phyloP scores from a whole-genome alignment of 2,329 filamentous ascomycete species.

The Amesomyces nigricolor region DNA sequence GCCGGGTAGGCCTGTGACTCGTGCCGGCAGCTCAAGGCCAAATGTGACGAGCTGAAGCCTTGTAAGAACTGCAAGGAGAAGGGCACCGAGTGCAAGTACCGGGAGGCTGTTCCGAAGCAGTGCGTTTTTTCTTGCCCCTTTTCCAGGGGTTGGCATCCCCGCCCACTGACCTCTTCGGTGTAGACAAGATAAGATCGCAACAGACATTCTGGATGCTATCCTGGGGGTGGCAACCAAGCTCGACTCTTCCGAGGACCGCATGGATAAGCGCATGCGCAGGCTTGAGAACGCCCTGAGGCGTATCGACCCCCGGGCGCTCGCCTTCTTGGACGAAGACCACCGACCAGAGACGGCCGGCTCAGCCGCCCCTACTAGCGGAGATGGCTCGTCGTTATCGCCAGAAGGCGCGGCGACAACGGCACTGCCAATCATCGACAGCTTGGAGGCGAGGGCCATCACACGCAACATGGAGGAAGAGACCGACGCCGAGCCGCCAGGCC shows the following conservation, averaged over 20 bases:
- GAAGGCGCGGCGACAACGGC: constrained; percentile 23
- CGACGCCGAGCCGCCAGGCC: constrained; percentile 48
- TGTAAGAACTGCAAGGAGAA: constrained; percentile 88
- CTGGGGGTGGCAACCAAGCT: constrained; percentile 37
- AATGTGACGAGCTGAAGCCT: constrained; percentile 82
- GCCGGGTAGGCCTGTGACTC: constrained; percentile 73
- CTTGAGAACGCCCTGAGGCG: constrained; percentile 35
- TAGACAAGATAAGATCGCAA: constrained; percentile 55
- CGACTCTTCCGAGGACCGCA: constrained; percentile 27
- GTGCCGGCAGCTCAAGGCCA: constrained; percentile 81
- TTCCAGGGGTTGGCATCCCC: neutral
- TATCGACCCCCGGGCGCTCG: constrained; percentile 23
- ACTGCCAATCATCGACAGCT: constrained; percentile 19
- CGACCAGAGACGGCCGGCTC: constrained; percentile 21
- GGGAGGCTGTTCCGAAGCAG: constrained; percentile 88
- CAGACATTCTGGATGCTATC: constrained; percentile 56
- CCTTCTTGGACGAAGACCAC: constrained; percentile 24
- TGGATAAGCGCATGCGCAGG: constrained; percentile 30
- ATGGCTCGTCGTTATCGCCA: constrained; percentile 28
- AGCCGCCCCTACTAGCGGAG: constrained; percentile 15
- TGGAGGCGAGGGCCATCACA: constrained; percentile 31
- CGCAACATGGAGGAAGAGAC: constrained; percentile 42
- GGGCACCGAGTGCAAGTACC: constrained; percentile 75
- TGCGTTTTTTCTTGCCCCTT: constrained; percentile 41
- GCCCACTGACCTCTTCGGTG: constrained; percentile 34